Evolutionary conservation across 306 rosid species (phyloP).

Genomic region (Trifolium pratense): DNA sequence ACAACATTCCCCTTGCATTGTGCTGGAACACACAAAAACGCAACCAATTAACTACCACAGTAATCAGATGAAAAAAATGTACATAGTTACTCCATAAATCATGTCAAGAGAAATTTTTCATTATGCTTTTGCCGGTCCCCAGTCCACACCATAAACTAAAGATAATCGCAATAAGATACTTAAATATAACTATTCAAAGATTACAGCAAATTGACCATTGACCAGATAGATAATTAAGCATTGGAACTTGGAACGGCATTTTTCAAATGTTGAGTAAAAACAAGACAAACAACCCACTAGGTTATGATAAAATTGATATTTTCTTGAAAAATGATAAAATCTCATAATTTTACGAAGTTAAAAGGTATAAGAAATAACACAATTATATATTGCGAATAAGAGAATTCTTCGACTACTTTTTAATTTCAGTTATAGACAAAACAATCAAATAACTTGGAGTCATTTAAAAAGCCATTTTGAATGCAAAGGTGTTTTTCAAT

Average conservation of each 20-base stretch:
- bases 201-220: constrained; percentile 3
- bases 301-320: not conserved
- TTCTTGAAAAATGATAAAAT: constrained; percentile 7
- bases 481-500: not conserved
- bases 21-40: constrained; percentile 61
- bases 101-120: constrained; percentile 14
- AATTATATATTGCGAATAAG: not conserved
- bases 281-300: not conserved
- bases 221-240: constrained; percentile 3
- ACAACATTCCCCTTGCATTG: constrained; percentile 87
- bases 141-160: constrained; percentile 17
- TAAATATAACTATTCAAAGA: constrained; percentile 15
- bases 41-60: not conserved
- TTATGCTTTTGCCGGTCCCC: constrained; percentile 1
- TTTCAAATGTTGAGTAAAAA: constrained; percentile 2
- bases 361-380: constrained; percentile 22
- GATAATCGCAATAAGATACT: not conserved
- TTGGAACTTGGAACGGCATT: not conserved
- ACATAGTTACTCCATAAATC: constrained; percentile 16
- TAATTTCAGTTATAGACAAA: constrained; percentile 6
- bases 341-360: not conserved
- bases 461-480: not conserved
- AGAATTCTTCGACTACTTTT: not conserved
- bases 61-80: constrained; percentile 7
- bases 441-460: constrained; percentile 1